Percentiles rank a stretch among this genome's conserved stretches.
Conservation (phyloP, 306 rosid species). For the Rosa multiflora region DNA sequence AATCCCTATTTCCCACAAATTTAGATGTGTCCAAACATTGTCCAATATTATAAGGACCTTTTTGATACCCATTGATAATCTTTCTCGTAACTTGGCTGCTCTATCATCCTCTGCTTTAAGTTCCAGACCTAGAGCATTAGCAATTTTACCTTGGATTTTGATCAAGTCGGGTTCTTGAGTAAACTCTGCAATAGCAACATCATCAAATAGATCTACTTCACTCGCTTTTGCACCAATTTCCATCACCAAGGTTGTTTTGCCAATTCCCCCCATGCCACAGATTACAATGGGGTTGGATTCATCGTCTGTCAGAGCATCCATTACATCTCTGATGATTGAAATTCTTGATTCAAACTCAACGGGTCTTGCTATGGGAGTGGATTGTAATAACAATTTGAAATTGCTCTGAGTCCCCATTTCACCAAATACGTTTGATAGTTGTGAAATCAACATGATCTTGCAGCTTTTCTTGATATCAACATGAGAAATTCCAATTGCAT, state of each 20-base stretch:
- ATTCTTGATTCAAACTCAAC: constrained; percentile 13
- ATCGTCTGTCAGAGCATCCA: constrained; percentile 12
- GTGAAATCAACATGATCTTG: constrained; percentile 7
- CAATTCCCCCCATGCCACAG: constrained; percentile 1
- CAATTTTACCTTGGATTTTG: background rate
- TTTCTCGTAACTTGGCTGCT: too few species aligned
- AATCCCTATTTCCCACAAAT: too few species aligned
- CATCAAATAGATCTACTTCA: background rate
- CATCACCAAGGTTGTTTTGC: constrained; percentile 5
- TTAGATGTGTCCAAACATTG: too few species aligned
- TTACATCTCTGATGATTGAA: background rate
- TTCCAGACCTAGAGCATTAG: too few species aligned
- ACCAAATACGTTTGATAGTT: background rate
- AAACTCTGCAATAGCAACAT: background rate
- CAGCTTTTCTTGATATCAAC: background rate
- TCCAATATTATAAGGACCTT: too few species aligned
- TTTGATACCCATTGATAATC: too few species aligned
- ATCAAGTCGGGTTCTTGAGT: background rate
- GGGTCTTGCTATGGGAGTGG: background rate
- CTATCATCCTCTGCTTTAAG: too few species aligned
- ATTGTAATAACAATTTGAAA: background rate
- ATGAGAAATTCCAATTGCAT: constrained; percentile 13
- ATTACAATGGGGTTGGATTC: background rate
- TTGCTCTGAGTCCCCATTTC: background rate
- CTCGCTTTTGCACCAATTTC: constrained; percentile 8